Base-by-base conservation (phyloP, 2,329 filamentous ascomycete species). In the Microcyclospora pomicola region DNA sequence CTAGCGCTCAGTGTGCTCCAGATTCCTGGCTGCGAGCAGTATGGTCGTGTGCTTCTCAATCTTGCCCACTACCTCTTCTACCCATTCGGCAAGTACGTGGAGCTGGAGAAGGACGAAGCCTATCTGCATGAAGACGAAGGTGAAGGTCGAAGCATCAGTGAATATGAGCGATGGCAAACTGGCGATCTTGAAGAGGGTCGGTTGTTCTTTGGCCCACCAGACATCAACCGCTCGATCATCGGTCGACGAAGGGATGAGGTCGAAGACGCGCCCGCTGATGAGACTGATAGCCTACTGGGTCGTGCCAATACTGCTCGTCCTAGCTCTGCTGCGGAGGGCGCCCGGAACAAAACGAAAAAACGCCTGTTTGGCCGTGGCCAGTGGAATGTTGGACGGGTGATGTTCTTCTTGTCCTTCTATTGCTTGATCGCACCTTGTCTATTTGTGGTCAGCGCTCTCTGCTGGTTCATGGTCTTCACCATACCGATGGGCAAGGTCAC, bases 131-230 rank as follows among this genome's bases (percentile, higher is more conserved):
- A 98, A 63, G 91, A 98, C 53, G 77, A 91, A 54, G 87, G 88
- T 31, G 91, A 98, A 62, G 91, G 91, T 14, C 77, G 91, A 54
- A 96, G 87, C 64, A 95, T 98, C 54, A 92, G 84, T 52, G 91
- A 98, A 64, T 98, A 98, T 57, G 91, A 98, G 60, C 86, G 94
- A 62, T 98, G 91, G 91, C 91, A 98, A 64, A 95, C 78, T 55
- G 91, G 91, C 36, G 91, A 98, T 54, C 73, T 98, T 27, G 91
- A 98, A 60, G 86, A 96, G 58, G 91, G 91, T 2, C 75, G 88
- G 27, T 72, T 98, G 2, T 96, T 98, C 66, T 98, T 98, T 58
- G 92, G 91, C 0, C 91, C 91, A 2, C 75, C 64, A 19, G 64
- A 74, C 15, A 53, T 56, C 42, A 78, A 72, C 49, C 75, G 82